Conservation (phyloP, 805 yeast species). For the Candida adriatica region DNA sequence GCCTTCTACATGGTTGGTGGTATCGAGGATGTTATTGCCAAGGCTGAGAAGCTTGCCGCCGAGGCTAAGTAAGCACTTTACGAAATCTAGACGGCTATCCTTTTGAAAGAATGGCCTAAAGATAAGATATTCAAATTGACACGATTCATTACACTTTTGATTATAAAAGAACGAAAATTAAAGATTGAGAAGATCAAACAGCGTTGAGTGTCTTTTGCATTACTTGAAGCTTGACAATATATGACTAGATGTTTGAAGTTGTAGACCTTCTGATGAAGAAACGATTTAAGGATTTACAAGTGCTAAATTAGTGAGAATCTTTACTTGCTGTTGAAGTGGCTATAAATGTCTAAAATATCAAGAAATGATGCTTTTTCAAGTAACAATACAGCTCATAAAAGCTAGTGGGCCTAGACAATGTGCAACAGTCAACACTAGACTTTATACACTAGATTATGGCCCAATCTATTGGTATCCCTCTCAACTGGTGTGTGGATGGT, state of each 20-base stretch:
- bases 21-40: conserved; percentile 96
- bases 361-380: no score
- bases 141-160: conserved; percentile 1
- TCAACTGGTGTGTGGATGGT: no score
- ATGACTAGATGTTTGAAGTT: background rate
- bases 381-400: no score
- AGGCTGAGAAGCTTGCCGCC: conserved; percentile 98
- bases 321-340: no score
- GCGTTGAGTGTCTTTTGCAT: background rate
- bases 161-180: conserved; percentile 1
- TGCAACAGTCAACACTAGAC: no score
- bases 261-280: no score
- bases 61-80: conserved; percentile 53
- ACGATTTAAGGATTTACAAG: no score
- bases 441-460: no score
- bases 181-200: background rate
- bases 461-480: no score
- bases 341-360: no score
- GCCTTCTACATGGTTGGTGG: conserved; percentile 99
- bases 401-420: no score
- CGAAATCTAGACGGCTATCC: background rate
- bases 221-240: background rate
- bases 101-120: background rate
- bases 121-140: background rate
- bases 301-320: no score